A percentile compares a stretch with the other conserved stretches of the same genome.
phyloP scores from a whole-genome alignment of 2,329 filamentous ascomycete species.

The Escovopsis sp. region DNA sequence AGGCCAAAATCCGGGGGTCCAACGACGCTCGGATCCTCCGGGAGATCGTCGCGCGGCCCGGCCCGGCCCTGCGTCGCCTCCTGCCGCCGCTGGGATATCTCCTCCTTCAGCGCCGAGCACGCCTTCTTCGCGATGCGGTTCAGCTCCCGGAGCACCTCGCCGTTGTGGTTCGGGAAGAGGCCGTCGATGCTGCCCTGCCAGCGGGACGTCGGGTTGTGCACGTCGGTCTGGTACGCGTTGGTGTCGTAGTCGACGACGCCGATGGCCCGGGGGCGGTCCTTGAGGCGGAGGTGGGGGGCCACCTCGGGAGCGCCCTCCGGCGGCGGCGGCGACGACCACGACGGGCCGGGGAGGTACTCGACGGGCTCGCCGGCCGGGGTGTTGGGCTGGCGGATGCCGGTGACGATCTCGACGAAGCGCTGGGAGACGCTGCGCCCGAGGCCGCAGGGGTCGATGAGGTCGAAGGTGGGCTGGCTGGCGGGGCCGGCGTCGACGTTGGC shows the following conservation, averaged over 20 bases:
- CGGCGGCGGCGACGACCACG: too few species aligned
- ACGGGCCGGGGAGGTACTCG: conserved; percentile 16
- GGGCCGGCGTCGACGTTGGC: not conserved
- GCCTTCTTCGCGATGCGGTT: conserved; percentile 30
- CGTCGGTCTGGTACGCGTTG: conserved; percentile 22
- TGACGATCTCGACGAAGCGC: conserved; percentile 32
- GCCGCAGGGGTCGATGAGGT: conserved; percentile 27
- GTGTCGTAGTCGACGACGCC: conserved; percentile 21
- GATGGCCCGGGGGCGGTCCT: conserved; percentile 11
- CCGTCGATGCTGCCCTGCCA: conserved; percentile 30
- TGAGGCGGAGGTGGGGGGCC: conserved; percentile 15
- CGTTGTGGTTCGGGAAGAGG: conserved; percentile 28
- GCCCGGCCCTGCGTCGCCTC: conserved; percentile 13
- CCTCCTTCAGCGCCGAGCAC: conserved; percentile 25
- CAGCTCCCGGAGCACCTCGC: conserved; percentile 27
- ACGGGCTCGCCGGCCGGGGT: conserved; percentile 18
- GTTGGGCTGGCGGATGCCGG: conserved; percentile 24
- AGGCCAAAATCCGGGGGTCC: too few species aligned
- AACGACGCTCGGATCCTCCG: too few species aligned
- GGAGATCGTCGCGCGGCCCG: too few species aligned
- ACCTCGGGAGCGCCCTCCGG: conserved; percentile 7
- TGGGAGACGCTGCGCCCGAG: conserved; percentile 26
- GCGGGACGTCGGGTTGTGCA: conserved; percentile 25
- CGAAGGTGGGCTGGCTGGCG: conserved; percentile 18
- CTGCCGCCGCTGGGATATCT: conserved; percentile 22